A percentile compares a stretch with the other conserved stretches of the same genome.
These are phyloP conservation scores for Populus euphratica DNA, from an alignment of 345 rosid genomes.

Conservation along the genomic window DNA sequence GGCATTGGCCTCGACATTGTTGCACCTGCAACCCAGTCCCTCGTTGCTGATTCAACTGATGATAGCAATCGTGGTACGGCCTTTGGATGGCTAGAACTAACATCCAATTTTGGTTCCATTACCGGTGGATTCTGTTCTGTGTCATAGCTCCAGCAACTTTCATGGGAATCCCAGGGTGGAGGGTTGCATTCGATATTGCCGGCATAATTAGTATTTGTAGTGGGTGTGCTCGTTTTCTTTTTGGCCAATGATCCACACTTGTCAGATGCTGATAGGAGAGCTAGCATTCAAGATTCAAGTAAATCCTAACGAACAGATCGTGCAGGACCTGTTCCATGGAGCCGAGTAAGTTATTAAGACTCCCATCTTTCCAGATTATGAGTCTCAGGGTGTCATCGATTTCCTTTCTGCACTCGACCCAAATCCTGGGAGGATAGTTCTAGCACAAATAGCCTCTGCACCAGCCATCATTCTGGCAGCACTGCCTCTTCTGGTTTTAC, in stretches of 20 bases:
- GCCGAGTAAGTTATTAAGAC: conserved; percentile 54
- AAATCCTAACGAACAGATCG: conserved; percentile 50
- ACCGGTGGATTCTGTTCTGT: conserved; percentile 74
- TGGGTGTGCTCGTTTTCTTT: conserved; percentile 59
- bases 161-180: conserved; percentile 86
- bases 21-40: conserved; percentile 23
- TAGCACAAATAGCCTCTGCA: conserved; percentile 84
- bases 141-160: conserved; percentile 62
- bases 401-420: conserved; percentile 57
- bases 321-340: conserved; percentile 55
- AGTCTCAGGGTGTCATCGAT: conserved; percentile 81
- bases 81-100: conserved; percentile 83
- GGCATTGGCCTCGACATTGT: conserved; percentile 20
- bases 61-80: conserved; percentile 72
- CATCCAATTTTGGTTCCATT: conserved; percentile 71
- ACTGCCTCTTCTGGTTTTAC: conserved; percentile 62
- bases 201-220: conserved; percentile 61
- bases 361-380: conserved; percentile 78
- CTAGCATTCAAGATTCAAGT: conserved; percentile 26
- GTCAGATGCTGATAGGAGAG: conserved; percentile 27
- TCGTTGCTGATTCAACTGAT: conserved; percentile 83
- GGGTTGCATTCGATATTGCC: conserved; percentile 77
- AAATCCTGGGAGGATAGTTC: conserved; percentile 75
- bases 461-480: conserved; percentile 88
- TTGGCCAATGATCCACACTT: conserved; percentile 75